Evolutionary conservation across 805 yeast genomes (phyloP).

Genomic region (Lachancea cidri): DNA sequence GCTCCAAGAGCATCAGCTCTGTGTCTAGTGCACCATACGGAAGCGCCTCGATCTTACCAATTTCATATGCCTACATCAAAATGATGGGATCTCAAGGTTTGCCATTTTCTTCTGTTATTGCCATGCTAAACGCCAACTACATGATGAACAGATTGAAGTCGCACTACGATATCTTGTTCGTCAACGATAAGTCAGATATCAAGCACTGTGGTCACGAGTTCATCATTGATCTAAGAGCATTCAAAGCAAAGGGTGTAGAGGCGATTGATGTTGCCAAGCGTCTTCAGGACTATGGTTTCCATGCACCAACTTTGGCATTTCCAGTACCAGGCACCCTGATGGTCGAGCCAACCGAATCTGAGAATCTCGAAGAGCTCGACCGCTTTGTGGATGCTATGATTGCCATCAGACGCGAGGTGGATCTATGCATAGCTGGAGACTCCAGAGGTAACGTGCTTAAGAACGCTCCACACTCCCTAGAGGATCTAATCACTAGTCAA

Average conservation of each 20-base stretch:
- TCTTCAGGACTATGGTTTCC: conserved; percentile 96
- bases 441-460: conserved; percentile 67
- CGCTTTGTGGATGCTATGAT: conserved; percentile 86
- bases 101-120: conserved; percentile 82
- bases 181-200: conserved; percentile 39
- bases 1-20: conserved; percentile 55
- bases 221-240: conserved; percentile 83
- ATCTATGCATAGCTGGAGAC: conserved; percentile 59
- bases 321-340: conserved; percentile 96
- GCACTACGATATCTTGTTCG: conserved; percentile 71
- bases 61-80: conserved; percentile 91
- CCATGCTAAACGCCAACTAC: conserved; percentile 93
- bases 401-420: conserved; percentile 76
- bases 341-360: conserved; percentile 98
- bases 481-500: conserved; percentile 59
- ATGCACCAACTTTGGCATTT: conserved; percentile 98
- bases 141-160: conserved; percentile 76
- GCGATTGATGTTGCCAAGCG: conserved; percentile 97
- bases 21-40: conserved; percentile 95
- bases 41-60: conserved; percentile 87
- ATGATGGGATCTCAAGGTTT: conserved; percentile 84
- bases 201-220: conserved; percentile 95
- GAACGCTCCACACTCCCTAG: conserved; percentile 88
- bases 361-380: conserved; percentile 80
- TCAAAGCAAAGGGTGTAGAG: conserved; percentile 74